phyloP scores from a whole-genome alignment of 1,284 basidiomycete species.

The Ustilago tritici region DNA sequence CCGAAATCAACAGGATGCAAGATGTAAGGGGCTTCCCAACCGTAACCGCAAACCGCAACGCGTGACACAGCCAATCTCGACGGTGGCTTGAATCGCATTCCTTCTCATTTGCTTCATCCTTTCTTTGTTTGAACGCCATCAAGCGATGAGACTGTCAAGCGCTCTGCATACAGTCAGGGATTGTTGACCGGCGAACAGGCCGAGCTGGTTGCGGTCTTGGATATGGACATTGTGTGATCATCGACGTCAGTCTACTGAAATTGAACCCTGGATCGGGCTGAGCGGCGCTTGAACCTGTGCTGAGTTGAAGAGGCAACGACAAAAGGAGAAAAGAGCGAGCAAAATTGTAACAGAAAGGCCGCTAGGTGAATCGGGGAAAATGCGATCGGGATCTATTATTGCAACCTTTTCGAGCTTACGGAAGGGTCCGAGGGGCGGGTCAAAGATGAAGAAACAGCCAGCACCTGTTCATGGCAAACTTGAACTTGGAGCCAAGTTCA shows the following conservation, averaged over 20 bases:
- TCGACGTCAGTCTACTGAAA: background rate
- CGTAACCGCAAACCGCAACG: background rate
- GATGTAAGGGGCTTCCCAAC: constrained; percentile 10
- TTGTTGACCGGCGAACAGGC: background rate
- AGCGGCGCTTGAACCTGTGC: background rate
- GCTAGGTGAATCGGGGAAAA: background rate
- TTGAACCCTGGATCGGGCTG: background rate
- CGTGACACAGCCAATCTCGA: background rate
- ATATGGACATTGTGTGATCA: background rate
- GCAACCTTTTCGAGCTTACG: background rate
- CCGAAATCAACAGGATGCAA: background rate
- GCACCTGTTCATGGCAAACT: background rate
- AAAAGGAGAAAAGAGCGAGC: too few relatives aligned
- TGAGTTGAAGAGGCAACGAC: background rate
- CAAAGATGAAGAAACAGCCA: background rate
- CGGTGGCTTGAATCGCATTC: background rate
- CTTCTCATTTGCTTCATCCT: background rate
- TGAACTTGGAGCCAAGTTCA: background rate
- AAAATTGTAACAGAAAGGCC: too few relatives aligned
- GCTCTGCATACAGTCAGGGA: background rate
- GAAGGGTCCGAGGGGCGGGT: background rate
- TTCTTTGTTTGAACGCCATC: background rate
- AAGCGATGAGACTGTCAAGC: background rate
- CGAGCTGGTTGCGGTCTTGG: background rate
- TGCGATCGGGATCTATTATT: background rate